Evolutionary conservation across 139 green algal species (phyloP).

Genomic region (Chlorella vulgaris): DNA sequence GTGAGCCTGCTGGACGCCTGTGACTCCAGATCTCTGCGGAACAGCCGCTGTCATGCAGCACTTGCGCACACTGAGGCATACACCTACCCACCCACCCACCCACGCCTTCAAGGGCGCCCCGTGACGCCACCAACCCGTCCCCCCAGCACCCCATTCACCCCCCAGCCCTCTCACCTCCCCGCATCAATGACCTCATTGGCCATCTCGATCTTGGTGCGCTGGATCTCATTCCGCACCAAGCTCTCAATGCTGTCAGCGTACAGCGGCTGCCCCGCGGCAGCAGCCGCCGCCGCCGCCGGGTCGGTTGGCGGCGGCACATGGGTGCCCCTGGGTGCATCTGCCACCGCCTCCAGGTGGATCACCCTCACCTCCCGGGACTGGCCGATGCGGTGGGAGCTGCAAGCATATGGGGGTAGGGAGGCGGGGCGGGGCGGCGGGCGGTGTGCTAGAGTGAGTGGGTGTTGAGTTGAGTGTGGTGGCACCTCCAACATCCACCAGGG

Average conservation of each 20-base stretch:
- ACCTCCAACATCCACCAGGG: too few species aligned
- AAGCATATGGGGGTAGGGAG: too few species aligned
- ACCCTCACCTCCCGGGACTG: slow-evolving; percentile 94
- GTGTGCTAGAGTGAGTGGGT: not conserved
- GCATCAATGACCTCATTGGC: slow-evolving; percentile 96
- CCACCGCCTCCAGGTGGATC: slow-evolving; percentile 90
- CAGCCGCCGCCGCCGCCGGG: not conserved
- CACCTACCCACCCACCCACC: too few species aligned
- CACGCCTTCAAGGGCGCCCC: too few species aligned
- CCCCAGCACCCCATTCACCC: not conserved
- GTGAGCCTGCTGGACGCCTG: not conserved
- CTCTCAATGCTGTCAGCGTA: slow-evolving; percentile 94
- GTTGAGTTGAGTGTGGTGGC: not conserved
- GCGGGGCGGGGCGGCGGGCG: not conserved
- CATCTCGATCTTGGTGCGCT: slow-evolving; percentile 99
- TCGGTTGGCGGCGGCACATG: not conserved
- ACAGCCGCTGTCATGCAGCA: too few species aligned
- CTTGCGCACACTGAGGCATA: too few species aligned
- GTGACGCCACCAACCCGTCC: not conserved
- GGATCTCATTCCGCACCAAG: slow-evolving; percentile 95
- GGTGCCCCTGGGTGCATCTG: slow-evolving; percentile 56
- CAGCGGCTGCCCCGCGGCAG: slow-evolving; percentile 1
- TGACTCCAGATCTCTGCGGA: too few species aligned
- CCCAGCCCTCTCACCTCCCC: slow-evolving; percentile 41
- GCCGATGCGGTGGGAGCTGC: slow-evolving; percentile 88